Conservation (phyloP, 768 basidiomycete genomes). For the Auricularia auricula-judae region DNA sequence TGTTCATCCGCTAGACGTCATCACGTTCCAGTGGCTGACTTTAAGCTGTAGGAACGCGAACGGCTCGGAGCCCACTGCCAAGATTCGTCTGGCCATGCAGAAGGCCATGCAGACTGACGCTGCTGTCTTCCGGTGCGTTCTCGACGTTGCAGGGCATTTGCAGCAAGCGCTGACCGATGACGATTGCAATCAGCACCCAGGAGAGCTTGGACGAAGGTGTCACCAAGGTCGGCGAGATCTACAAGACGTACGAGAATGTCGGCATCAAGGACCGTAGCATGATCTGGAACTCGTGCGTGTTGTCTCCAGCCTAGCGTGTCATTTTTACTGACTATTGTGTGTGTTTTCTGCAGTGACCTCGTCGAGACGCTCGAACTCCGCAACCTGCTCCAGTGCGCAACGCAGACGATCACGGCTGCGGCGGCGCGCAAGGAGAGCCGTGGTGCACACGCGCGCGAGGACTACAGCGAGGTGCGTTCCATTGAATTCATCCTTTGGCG, state of each 20-base stretch:
- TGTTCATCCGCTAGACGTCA: too few species aligned
- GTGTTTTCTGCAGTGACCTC: slow-evolving; percentile 53
- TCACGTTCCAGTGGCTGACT: too few species aligned
- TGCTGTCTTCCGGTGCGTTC: slow-evolving; percentile 63
- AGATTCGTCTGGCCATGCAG: slow-evolving; percentile 92
- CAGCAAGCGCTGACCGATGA: slow-evolving; percentile 24
- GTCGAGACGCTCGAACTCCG: slow-evolving; percentile 95
- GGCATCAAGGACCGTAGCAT: slow-evolving; percentile 97
- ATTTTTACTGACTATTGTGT: not conserved
- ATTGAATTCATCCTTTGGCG: slow-evolving; percentile 29
- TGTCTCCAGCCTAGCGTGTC: not conserved
- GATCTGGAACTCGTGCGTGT: slow-evolving; percentile 96
- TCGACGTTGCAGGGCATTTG: slow-evolving; percentile 20
- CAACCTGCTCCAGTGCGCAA: slow-evolving; percentile 89
- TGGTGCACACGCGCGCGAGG: slow-evolving; percentile 97
- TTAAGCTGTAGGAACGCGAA: slow-evolving; percentile 32
- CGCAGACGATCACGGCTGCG: slow-evolving; percentile 89
- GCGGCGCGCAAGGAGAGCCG: slow-evolving; percentile 95
- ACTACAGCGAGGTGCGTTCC: slow-evolving; percentile 59
- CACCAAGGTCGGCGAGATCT: slow-evolving; percentile 70
- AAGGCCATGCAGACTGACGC: slow-evolving; percentile 98
- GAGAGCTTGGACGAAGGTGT: slow-evolving; percentile 87
- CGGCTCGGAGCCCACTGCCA: slow-evolving; percentile 77
- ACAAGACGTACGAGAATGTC: slow-evolving; percentile 81
- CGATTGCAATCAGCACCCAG: slow-evolving; percentile 45